Conservation (phyloP, 1,284 basidiomycete species). For the Sanghuangporus sanghuang region DNA sequence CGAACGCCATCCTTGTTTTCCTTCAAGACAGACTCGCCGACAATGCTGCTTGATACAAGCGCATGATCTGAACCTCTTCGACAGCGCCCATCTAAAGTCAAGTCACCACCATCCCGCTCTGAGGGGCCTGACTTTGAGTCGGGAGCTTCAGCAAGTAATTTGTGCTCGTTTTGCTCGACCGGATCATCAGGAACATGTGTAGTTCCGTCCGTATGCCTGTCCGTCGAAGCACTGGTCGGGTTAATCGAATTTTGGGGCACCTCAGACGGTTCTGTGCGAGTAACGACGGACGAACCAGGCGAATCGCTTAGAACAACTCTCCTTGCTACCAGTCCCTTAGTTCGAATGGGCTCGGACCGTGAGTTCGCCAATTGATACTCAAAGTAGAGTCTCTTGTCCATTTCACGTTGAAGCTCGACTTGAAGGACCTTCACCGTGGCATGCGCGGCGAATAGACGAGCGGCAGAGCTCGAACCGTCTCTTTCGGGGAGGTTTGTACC, state of each 20-base stretch:
- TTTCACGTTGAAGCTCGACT: constrained; percentile 63
- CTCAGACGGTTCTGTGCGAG: too few species aligned
- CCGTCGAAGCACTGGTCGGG: neutral
- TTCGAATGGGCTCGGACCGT: neutral
- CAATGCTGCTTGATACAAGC: too few species aligned
- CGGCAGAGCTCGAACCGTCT: constrained; percentile 31
- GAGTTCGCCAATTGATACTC: constrained; percentile 30
- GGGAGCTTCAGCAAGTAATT: neutral
- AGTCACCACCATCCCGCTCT: neutral
- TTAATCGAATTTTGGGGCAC: neutral
- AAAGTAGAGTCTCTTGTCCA: constrained; percentile 48
- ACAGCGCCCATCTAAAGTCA: neutral
- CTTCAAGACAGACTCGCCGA: neutral
- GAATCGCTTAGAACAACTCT: too few species aligned
- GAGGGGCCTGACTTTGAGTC: neutral
- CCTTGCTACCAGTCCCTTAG: too few species aligned
- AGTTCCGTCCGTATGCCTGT: neutral
- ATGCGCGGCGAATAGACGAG: constrained; percentile 55
- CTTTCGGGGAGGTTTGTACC: neutral
- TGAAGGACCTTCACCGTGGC: constrained; percentile 55
- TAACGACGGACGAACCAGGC: too few species aligned
- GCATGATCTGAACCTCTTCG: neutral
- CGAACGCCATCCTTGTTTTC: neutral
- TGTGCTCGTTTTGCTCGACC: neutral
- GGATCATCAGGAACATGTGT: neutral